These are phyloP conservation scores for Hygrophila difformis DNA, from an alignment of 257 asterid genomes.

Conservation along the genomic window DNA sequence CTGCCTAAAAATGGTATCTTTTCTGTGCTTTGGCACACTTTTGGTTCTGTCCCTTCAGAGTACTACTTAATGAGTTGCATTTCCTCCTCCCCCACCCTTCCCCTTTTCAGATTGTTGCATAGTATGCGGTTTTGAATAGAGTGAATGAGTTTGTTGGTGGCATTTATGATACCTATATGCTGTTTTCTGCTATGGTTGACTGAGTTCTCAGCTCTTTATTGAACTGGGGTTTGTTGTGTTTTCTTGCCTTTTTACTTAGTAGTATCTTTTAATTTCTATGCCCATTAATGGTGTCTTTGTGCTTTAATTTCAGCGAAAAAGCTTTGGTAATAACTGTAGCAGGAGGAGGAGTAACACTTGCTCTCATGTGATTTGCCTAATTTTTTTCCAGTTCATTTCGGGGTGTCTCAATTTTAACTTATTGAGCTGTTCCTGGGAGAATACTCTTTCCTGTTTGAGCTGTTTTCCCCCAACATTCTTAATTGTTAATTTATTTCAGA, in stretches of 20 bases:
- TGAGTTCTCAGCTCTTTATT: slow-evolving; percentile 30
- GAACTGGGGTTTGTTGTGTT: slow-evolving; percentile 13
- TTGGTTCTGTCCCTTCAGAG: slow-evolving; percentile 32
- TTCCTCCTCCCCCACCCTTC: slow-evolving; percentile 17
- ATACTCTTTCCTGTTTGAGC: slow-evolving; percentile 10
- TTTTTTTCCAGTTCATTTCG: slow-evolving; percentile 21
- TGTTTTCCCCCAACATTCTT: too few species aligned
- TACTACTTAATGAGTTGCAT: slow-evolving; percentile 19
- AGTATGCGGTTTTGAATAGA: too few species aligned
- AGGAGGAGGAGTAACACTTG: too few species aligned
- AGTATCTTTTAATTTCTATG: too few species aligned
- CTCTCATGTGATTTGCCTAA: slow-evolving; percentile 18
- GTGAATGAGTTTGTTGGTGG: slow-evolving; percentile 17
- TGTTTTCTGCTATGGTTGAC: slow-evolving; percentile 34
- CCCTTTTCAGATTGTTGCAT: slow-evolving; percentile 6
- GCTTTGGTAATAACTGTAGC: slow-evolving; percentile 32
- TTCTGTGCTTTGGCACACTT: slow-evolving; percentile 29
- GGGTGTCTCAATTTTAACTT: slow-evolving; percentile 5
- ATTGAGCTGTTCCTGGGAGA: slow-evolving; percentile 12
- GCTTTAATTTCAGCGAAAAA: slow-evolving; percentile 35
- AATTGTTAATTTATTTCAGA: slow-evolving; percentile 4
- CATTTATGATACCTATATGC: slow-evolving; percentile 31
- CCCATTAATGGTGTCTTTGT: slow-evolving; percentile 32
- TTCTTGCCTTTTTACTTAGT: slow-evolving; percentile 7
- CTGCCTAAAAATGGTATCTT: slow-evolving; percentile 45